These are phyloP conservation scores for Leptographium lundbergii DNA, from an alignment of 2,329 filamentous ascomycete genomes.

Conservation along the genomic window DNA sequence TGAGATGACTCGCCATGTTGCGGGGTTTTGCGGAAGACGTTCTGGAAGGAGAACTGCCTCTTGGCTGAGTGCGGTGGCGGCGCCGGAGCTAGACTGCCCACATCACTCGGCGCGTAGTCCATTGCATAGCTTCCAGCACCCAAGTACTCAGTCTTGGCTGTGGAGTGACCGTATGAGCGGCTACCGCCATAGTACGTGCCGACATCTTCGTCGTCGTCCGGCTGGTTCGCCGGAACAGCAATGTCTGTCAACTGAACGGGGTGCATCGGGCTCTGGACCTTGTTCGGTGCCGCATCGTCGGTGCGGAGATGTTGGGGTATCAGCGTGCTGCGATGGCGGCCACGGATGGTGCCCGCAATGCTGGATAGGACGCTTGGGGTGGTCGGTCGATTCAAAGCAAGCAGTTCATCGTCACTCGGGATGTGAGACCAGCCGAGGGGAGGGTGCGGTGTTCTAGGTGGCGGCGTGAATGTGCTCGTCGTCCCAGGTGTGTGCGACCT, in stretches of 20 bases:
- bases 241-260: slow-evolving; percentile 53
- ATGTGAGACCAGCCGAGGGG: slow-evolving; percentile 83
- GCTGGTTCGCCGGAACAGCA: slow-evolving; percentile 32
- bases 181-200: slow-evolving; percentile 19
- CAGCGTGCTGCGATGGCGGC: slow-evolving; percentile 17
- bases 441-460: slow-evolving; percentile 41
- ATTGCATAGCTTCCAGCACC: slow-evolving; percentile 16
- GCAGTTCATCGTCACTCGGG: slow-evolving; percentile 52
- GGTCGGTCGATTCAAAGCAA: slow-evolving; percentile 34
- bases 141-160: slow-evolving; percentile 35
- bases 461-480: slow-evolving; percentile 18
- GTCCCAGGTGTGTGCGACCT: slow-evolving; percentile 16
- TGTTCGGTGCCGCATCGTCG: slow-evolving; percentile 15
- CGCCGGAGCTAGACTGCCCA: slow-evolving; percentile 37
- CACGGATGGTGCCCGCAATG: slow-evolving; percentile 43
- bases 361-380: slow-evolving; percentile 38
- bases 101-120: slow-evolving; percentile 26
- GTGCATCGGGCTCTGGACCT: slow-evolving; percentile 42
- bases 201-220: slow-evolving; percentile 24
- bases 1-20: slow-evolving; percentile 9
- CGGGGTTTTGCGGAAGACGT: slow-evolving; percentile 56
- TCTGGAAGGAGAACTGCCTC: slow-evolving; percentile 87
- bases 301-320: background rate
- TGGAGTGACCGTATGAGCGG: slow-evolving; percentile 37
- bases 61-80: slow-evolving; percentile 49